Conservation (phyloP, 2,329 filamentous ascomycete genomes). For the Hypoxylon sp. region DNA sequence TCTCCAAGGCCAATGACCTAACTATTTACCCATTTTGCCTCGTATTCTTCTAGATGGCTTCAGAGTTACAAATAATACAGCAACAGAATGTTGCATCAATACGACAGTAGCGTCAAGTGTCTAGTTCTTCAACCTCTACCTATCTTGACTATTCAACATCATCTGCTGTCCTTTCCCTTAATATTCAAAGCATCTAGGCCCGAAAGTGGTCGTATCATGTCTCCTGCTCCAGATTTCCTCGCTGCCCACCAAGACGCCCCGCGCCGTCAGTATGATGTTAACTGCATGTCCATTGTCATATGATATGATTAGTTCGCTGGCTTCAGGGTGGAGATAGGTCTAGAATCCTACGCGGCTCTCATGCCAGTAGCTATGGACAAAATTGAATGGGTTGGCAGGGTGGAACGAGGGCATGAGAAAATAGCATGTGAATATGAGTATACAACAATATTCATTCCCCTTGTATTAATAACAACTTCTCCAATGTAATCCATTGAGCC, state of each 20-base stretch:
- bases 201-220: not conserved
- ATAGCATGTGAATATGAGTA: not conserved
- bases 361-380: not conserved
- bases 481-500: not conserved
- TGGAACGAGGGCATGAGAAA: not conserved
- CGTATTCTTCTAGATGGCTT: not conserved
- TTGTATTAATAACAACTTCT: not conserved
- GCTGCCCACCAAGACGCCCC: constrained; percentile 3
- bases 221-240: not conserved
- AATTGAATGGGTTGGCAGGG: not conserved
- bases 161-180: not conserved
- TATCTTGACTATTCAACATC: not conserved
- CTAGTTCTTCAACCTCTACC: not conserved
- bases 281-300: not conserved
- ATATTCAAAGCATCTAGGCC: not conserved
- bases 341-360: not conserved
- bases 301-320: not conserved
- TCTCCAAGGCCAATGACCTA: not conserved
- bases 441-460: not conserved
- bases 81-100: not conserved
- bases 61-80: not conserved
- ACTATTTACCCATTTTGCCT: not conserved
- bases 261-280: not conserved
- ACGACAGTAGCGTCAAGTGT: not conserved
- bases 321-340: not conserved